Evolutionary conservation across 108 stramenopile species (phyloP), one percentile per base, ranked within the genome.

Genomic region (Phaeodactylum tricornutum): DNA sequence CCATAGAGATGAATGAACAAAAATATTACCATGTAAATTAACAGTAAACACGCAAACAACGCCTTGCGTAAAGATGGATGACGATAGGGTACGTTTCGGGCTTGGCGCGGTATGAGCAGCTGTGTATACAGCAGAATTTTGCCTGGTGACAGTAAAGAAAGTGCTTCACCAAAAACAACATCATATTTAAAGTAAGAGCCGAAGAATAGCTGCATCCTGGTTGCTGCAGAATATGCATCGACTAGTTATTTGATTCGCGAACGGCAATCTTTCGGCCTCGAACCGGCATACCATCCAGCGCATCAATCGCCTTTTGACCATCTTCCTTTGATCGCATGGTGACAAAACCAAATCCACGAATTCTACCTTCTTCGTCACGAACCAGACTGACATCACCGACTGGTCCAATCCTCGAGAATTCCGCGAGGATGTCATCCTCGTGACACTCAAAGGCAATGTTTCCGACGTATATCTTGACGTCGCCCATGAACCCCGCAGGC

Each of bases 301-400:
- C 14, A 43, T 64, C 69, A 62, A 83, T 64, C 15, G 69, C 78
- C 50, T 43, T 48, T 40, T 66, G 52, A 25, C 72, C 78, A 52
- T 69, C 81, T 37, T 60, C 71, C 35, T 58, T 56, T 19, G 53
- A 67, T 33, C 74, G 57, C 75, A 91, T 83, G 32, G 84, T 77
- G 44, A 95, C 80, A 64, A 95, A 95, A 9, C 68, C 94, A 77
- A 92, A 93, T 6, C 90, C 94, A 27, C 82, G 64, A 63, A 62
- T 74, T 43, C 78, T 55, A 47, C 87, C 85, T 27, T 66, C 52
- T 4, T 79, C 71, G 41, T 81, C 86, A 6, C 50, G 69, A 6
- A 93, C 79, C 42, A 83, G 23, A 25, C 41, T 60, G 29, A 67
- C 74, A 33, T 66, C 71, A 17, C 74, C 74, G 23, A 63, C 75